Percentiles rank a stretch among this genome's conserved stretches.
phyloP scores from a whole-genome alignment of 768 basidiomycete species.

The Wakefieldia striispora region DNA sequence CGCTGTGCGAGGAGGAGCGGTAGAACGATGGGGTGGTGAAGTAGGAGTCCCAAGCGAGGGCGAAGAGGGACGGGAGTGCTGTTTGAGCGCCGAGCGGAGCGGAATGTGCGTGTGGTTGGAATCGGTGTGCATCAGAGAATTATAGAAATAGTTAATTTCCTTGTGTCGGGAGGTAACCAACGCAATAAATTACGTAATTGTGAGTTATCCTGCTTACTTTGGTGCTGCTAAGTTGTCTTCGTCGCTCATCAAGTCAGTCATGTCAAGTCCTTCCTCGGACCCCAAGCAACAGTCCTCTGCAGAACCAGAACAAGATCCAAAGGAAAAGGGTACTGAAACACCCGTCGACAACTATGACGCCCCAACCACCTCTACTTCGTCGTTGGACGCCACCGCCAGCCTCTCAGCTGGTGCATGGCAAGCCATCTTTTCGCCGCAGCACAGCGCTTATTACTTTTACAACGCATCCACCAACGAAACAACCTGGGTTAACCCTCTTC shows the following conservation, averaged over 20 bases:
- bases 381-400: slow-evolving; percentile 12
- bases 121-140: neutral
- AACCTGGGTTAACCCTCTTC: slow-evolving; percentile 80
- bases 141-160: slow-evolving; percentile 12
- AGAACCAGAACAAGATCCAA: slow-evolving; percentile 2
- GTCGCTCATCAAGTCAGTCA: slow-evolving; percentile 1
- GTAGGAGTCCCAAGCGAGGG: slow-evolving; percentile 14
- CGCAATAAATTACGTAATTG: neutral
- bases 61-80: slow-evolving; percentile 30
- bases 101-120: slow-evolving; percentile 17
- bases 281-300: neutral
- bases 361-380: slow-evolving; percentile 6
- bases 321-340: slow-evolving; percentile 5
- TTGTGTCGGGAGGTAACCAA: neutral
- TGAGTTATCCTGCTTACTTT: neutral
- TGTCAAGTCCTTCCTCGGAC: slow-evolving; percentile 14
- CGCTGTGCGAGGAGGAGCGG: slow-evolving; percentile 10
- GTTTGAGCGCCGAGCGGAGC: slow-evolving; percentile 58
- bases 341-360: neutral
- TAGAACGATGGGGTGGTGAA: slow-evolving; percentile 24
- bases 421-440: slow-evolving; percentile 73
- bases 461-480: slow-evolving; percentile 74
- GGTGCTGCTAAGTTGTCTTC: neutral
- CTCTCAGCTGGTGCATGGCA: slow-evolving; percentile 57
- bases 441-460: slow-evolving; percentile 85